Evolutionary conservation across 148 eudicot genomes (phyloP).

Genomic region (Persicaria maculosa): DNA sequence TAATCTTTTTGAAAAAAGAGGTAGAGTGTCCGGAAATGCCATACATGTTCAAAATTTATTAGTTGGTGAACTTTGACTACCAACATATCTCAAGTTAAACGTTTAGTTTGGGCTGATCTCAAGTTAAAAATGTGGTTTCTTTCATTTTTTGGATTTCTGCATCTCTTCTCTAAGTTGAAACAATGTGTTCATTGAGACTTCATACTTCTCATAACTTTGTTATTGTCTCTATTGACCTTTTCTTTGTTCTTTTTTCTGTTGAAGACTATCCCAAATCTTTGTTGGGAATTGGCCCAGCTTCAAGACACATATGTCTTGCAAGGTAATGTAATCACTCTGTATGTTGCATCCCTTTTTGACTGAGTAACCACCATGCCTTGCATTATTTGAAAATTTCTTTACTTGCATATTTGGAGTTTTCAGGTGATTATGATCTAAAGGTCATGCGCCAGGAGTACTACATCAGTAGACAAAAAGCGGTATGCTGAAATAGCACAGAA

Average conservation of each 20-base stretch:
- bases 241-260: conserved; percentile 14
- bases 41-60: no score
- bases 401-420: conserved; percentile 11
- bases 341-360: no score
- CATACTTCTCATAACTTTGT: no score
- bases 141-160: no score
- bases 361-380: conserved; percentile 13
- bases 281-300: conserved; percentile 96
- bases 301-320: conserved; percentile 95
- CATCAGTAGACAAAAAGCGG: conserved; percentile 85
- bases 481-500: conserved; percentile 26
- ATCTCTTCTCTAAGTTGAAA: no score
- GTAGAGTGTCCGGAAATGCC: no score
- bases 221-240: not conserved
- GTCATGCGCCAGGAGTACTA: conserved; percentile 98
- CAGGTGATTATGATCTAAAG: conserved; percentile 97
- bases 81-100: no score
- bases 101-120: no score
- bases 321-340: conserved; percentile 29
- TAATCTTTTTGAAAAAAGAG: no score
- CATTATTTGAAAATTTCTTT: not conserved
- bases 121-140: no score
- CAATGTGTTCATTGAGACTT: no score
- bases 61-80: no score
- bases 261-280: conserved; percentile 86